A percentile compares a stretch with the other conserved stretches of the same genome.
Conservation (phyloP, 169 alveolate species). For the Cryptosporidium tyzzeri region DNA sequence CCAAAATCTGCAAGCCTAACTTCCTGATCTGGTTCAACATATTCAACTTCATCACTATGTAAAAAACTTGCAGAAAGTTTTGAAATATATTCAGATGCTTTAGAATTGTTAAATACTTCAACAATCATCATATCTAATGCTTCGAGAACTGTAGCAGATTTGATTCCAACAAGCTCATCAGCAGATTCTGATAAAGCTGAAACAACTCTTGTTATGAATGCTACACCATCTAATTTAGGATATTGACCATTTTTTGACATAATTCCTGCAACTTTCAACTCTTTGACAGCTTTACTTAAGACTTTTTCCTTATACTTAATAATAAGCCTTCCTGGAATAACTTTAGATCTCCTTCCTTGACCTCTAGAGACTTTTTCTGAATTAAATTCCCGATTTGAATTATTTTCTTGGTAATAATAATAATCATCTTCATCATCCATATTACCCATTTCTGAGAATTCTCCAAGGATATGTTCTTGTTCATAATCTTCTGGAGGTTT, state of each 20-base stretch:
- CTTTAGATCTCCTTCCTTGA: slow-evolving; percentile 5
- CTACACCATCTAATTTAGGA: slow-evolving; percentile 52
- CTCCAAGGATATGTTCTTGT: not conserved
- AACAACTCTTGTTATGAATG: slow-evolving; percentile 56
- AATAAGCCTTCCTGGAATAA: slow-evolving; percentile 43
- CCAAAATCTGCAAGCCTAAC: slow-evolving; percentile 49
- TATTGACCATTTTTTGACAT: slow-evolving; percentile 75
- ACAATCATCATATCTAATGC: slow-evolving; percentile 75
- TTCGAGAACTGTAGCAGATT: slow-evolving; percentile 65
- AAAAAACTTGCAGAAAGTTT: slow-evolving; percentile 55
- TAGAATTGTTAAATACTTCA: slow-evolving; percentile 62
- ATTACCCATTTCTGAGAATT: not conserved
- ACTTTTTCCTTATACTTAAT: slow-evolving; percentile 63
- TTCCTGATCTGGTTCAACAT: slow-evolving; percentile 72
- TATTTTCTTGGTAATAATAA: not conserved
- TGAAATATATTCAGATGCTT: slow-evolving; percentile 62
- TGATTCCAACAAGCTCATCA: slow-evolving; percentile 70
- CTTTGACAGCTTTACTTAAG: slow-evolving; percentile 61
- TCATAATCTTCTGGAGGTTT: slow-evolving; percentile 31
- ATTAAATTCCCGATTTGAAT: not conserved
- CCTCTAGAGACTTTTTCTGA: not conserved
- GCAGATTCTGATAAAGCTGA: slow-evolving; percentile 63
- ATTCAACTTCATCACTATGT: slow-evolving; percentile 66
- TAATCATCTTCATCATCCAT: not conserved
- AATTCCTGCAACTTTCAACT: slow-evolving; percentile 58